These are phyloP conservation scores for Podospora conica DNA, from an alignment of 495 filamentous ascomycete species.

Conservation along the genomic window DNA sequence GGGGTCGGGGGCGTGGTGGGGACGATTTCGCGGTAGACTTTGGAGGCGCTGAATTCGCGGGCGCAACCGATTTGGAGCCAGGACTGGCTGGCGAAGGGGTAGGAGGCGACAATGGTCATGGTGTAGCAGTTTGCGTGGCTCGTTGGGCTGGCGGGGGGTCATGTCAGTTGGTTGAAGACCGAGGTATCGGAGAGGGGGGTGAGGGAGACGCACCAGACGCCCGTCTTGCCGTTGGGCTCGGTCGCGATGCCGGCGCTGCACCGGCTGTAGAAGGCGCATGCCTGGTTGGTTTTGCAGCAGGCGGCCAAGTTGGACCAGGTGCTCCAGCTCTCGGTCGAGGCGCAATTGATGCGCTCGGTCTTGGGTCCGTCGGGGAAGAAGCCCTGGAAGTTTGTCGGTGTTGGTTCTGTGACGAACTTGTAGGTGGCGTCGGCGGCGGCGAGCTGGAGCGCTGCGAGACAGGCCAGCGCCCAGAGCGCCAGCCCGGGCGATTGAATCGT, in stretches of 20 bases:
- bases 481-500: background rate
- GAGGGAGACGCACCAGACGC: background rate
- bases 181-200: background rate
- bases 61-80: background rate
- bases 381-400: background rate
- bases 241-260: background rate
- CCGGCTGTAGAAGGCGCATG: background rate
- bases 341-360: background rate
- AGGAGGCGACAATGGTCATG: background rate
- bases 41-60: background rate
- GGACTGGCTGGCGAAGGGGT: background rate
- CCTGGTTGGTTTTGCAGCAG: background rate
- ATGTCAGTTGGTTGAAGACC: background rate
- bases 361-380: background rate
- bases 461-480: background rate
- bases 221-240: background rate
- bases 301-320: background rate
- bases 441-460: background rate
- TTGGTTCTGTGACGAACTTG: background rate
- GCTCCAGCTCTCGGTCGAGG: background rate
- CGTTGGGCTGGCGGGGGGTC: background rate
- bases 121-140: background rate
- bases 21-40: background rate
- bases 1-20: background rate
- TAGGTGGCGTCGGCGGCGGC: background rate